Evolutionary conservation across 805 yeast genomes (phyloP).

Genomic region (Sugiyamaella lignohabitans): DNA sequence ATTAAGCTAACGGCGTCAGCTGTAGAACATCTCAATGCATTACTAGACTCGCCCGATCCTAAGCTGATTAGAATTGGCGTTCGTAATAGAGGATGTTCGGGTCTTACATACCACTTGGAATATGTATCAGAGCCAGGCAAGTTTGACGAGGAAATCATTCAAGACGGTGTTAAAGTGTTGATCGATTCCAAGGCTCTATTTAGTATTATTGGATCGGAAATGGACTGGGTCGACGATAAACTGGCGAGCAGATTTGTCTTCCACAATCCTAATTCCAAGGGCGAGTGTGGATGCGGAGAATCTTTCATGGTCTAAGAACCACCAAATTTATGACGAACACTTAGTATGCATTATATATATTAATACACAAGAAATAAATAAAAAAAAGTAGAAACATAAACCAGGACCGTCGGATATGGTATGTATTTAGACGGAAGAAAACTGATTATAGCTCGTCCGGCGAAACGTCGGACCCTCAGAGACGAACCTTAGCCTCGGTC

Average conservation of each 20-base stretch:
- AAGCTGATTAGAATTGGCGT: conserved; percentile 88
- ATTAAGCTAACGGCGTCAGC: conserved; percentile 77
- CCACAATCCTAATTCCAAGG: conserved; percentile 93
- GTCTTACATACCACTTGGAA: conserved; percentile 83
- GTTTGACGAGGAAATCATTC: conserved; percentile 86
- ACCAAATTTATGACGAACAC: too few relatives aligned
- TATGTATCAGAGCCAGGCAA: conserved; percentile 89
- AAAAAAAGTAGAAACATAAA: too few relatives aligned
- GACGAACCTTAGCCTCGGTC: not conserved
- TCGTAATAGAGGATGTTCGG: conserved; percentile 95
- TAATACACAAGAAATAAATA: not conserved
- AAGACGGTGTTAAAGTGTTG: conserved; percentile 86
- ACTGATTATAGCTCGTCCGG: too few relatives aligned
- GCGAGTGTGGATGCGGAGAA: conserved; percentile 98
- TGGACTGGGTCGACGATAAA: conserved; percentile 98
- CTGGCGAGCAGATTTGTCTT: conserved; percentile 83
- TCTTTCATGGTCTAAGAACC: conserved; percentile 87
- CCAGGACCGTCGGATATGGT: too few relatives aligned
- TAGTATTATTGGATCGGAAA: conserved; percentile 92
- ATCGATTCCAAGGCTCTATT: conserved; percentile 95
- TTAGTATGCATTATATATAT: not conserved
- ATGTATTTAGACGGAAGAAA: too few relatives aligned
- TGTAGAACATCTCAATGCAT: conserved; percentile 55
- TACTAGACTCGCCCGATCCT: conserved; percentile 78
- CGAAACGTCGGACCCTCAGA: too few relatives aligned